phyloP scores from a whole-genome alignment of 306 rosid genomes.

The Calophaca sinica region DNA sequence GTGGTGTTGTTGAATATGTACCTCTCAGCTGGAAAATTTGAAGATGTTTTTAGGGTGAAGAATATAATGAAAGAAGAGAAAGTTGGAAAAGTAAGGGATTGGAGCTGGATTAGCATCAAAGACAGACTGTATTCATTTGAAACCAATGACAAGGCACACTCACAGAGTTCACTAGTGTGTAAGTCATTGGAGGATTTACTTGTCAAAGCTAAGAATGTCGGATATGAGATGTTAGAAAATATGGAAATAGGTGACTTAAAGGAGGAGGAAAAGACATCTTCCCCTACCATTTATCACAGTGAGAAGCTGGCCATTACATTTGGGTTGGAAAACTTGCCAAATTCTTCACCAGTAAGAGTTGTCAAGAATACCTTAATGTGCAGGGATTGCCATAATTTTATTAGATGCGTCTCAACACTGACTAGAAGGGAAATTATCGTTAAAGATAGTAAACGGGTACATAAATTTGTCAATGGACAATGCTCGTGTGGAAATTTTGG shows the following conservation, averaged over 20 bases:
- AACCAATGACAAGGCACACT: slow-evolving; percentile 64
- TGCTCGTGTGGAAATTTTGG: slow-evolving; percentile 80
- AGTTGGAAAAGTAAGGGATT: slow-evolving; percentile 67
- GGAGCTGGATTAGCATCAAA: slow-evolving; percentile 92
- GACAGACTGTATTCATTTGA: slow-evolving; percentile 73
- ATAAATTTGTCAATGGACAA: slow-evolving; percentile 75
- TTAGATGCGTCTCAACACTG: slow-evolving; percentile 60
- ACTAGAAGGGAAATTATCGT: slow-evolving; percentile 74
- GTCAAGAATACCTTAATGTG: slow-evolving; percentile 77
- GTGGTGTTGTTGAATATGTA: slow-evolving; percentile 66
- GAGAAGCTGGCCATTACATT: slow-evolving; percentile 83
- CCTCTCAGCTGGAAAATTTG: slow-evolving; percentile 61
- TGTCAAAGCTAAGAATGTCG: slow-evolving; percentile 63
- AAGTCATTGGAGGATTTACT: slow-evolving; percentile 63
- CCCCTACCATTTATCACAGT: slow-evolving; percentile 65
- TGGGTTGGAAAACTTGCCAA: slow-evolving; percentile 70
- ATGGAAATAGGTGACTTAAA: slow-evolving; percentile 56
- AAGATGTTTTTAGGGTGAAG: slow-evolving; percentile 75
- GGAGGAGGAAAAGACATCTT: slow-evolving; percentile 52
- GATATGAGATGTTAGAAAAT: slow-evolving; percentile 64
- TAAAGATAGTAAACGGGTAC: slow-evolving; percentile 80
- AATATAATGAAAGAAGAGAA: slow-evolving; percentile 77
- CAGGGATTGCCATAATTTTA: slow-evolving; percentile 82
- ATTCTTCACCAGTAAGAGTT: slow-evolving; percentile 63
- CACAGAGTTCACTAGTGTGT: slow-evolving; percentile 49